Base-by-base conservation (phyloP, 2,329 filamentous ascomycete genomes). In the Venturiaceae sp. region DNA sequence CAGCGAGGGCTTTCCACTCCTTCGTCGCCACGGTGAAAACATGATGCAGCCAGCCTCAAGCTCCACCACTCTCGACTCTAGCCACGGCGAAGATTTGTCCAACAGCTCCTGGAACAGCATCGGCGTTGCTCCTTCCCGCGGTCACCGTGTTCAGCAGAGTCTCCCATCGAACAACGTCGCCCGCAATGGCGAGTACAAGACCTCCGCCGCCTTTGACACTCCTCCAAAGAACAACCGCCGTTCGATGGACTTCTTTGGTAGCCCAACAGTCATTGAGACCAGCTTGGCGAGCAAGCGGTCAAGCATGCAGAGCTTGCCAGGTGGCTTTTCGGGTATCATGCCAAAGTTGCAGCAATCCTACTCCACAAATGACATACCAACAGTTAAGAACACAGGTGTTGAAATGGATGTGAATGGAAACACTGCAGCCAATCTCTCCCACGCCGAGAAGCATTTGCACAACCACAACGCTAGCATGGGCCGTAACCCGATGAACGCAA, bases 301-400 rank as follows among this genome's bases (percentile, higher is more conserved):
- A 13, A 72, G 72, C 59, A 71, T 73, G 53, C 66, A 74, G 78
- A 82, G 63, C 78, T 85, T 74, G 84, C 86, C 62, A 82, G 83
- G 69, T 64, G 80, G 66, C 75, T 77, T 66, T 68, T 68, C 66
- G 60, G 80, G 87, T 70, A 78, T 82, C 28, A 82, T 83, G 57
- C 87, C 86, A 32, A 90, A 89, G 76, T 73, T 96, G 60, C 88
- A 92, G 72, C 86, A 88, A 47, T 96, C 92, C 0, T 96, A 89
- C 75, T 96, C 94, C 9, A 85, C 90, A 57, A 94, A 88, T 71
- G 92, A 97, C 67, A 80, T 96, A 21, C 88, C 91, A 4, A 95
- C 91, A 7, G 78, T 91, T 67, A 95, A 94, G 80, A 86, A 80
- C 64, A 77, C 81, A 57, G 80, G 81, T 58, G 78, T 75, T 53